Percentiles rank a stretch among this genome's conserved stretches.
phyloP scores from a whole-genome alignment of 139 green algal species.

The Deuterostichococcus epilithicus region DNA sequence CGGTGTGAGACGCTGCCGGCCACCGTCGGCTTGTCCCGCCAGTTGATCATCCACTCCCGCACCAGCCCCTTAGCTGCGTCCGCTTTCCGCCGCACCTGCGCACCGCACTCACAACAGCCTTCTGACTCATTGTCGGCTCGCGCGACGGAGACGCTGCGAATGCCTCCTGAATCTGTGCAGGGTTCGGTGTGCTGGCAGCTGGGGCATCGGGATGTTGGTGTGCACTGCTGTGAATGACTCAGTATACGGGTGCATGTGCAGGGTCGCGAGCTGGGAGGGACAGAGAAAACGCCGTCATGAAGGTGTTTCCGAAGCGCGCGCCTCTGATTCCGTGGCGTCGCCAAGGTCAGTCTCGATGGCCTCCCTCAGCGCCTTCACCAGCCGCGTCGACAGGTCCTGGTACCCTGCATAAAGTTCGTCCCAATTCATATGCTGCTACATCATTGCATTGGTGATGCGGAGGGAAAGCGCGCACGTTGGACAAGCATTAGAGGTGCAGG shows the following conservation, averaged over 20 bases:
- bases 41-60: slow-evolving; percentile 42
- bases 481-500: no score
- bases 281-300: no score
- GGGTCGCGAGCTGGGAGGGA: no score
- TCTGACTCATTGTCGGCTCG: not conserved
- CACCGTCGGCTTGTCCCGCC: slow-evolving; percentile 36
- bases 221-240: no score
- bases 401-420: slow-evolving; percentile 14
- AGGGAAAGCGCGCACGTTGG: no score
- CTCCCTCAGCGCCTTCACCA: slow-evolving; percentile 30
- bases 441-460: no score
- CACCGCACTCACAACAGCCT: not conserved
- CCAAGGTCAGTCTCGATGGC: slow-evolving; percentile 35
- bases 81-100: slow-evolving; percentile 45
- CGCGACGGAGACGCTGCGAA: no score
- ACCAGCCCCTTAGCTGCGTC: slow-evolving; percentile 49
- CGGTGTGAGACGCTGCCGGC: slow-evolving; percentile 23
- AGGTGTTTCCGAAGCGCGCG: not conserved
- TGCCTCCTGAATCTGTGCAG: not conserved
- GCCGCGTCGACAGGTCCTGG: slow-evolving; percentile 31
- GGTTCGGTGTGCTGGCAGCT: no score
- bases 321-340: slow-evolving; percentile 10
- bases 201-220: no score
- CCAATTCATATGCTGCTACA: no score
- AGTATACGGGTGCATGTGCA: no score